Percentiles rank a stretch among this genome's conserved stretches.
Conservation (phyloP, 176 grass and related monocot genomes). For the Carex pumila region DNA sequence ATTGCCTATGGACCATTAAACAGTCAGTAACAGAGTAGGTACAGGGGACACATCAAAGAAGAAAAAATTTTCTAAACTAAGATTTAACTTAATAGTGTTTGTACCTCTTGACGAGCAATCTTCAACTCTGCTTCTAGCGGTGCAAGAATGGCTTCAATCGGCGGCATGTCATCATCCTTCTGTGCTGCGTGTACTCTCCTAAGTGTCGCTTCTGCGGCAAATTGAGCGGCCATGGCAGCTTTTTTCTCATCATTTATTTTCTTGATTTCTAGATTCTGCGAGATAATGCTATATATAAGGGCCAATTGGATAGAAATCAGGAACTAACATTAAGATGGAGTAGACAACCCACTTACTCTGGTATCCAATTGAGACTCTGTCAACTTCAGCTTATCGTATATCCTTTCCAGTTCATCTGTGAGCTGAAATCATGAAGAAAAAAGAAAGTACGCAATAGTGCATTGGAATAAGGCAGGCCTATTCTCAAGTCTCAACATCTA, state of each 20-base stretch:
- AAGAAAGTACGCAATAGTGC: constrained; percentile 17
- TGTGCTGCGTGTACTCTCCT: constrained; percentile 94
- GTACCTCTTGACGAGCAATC: constrained; percentile 89
- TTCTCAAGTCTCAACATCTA: not conserved
- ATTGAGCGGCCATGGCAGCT: constrained; percentile 73
- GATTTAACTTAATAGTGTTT: not conserved
- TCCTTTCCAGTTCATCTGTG: constrained; percentile 78
- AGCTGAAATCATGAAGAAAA: constrained; percentile 45
- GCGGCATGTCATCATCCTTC: constrained; percentile 99
- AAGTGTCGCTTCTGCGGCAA: constrained; percentile 90
- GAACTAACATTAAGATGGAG: constrained; percentile 8
- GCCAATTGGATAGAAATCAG: not conserved
- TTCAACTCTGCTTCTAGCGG: constrained; percentile 96
- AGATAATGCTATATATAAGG: constrained; percentile 14
- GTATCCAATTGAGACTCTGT: constrained; percentile 77
- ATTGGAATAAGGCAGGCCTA: not conserved
- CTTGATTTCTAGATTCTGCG: constrained; percentile 93
- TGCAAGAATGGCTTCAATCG: constrained; percentile 99
- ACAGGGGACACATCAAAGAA: not conserved
- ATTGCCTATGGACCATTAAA: not conserved
- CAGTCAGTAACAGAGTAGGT: not conserved
- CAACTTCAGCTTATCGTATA: constrained; percentile 80
- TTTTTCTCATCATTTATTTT: constrained; percentile 99
- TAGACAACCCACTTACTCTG: constrained; percentile 42
- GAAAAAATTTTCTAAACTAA: not conserved